These are phyloP conservation scores for Phytophthora vignae DNA, from an alignment of 352 stramenopile species.

Conservation along the genomic window DNA sequence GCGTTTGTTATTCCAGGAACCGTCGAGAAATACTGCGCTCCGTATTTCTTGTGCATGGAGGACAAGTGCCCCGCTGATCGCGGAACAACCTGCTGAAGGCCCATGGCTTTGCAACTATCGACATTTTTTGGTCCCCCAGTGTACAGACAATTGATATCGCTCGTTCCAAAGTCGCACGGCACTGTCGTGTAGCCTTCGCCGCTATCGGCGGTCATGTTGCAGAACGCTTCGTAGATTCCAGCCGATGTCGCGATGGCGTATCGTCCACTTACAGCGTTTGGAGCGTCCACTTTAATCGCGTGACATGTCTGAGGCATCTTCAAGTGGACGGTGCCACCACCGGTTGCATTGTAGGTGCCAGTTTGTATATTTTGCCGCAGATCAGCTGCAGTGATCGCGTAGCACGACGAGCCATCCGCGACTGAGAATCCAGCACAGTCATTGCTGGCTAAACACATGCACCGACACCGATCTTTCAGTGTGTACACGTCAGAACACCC, in stretches of 20 bases:
- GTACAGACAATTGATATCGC: constrained; percentile 36
- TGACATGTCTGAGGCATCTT: constrained; percentile 66
- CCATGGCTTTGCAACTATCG: constrained; percentile 64
- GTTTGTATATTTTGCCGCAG: constrained; percentile 49
- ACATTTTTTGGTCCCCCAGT: constrained; percentile 46
- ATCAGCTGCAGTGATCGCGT: constrained; percentile 38
- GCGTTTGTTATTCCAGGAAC: constrained; percentile 62
- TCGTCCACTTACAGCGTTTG: constrained; percentile 36
- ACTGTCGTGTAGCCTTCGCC: constrained; percentile 65
- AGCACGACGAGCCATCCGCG: constrained; percentile 54
- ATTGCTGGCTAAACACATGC: constrained; percentile 42
- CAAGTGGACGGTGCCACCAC: constrained; percentile 45
- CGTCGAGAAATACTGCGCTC: constrained; percentile 59
- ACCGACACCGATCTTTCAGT: constrained; percentile 54
- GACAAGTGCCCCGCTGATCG: constrained; percentile 57
- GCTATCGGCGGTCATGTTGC: constrained; percentile 61
- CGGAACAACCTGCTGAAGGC: constrained; percentile 57
- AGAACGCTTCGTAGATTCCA: constrained; percentile 54
- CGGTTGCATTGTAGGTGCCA: constrained; percentile 37
- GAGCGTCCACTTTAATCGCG: constrained; percentile 53
- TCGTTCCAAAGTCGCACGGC: constrained; percentile 51
- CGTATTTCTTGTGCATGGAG: constrained; percentile 52
- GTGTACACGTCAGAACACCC: constrained; percentile 41
- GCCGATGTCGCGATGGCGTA: constrained; percentile 58
- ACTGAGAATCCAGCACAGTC: constrained; percentile 55